phyloP scores from a whole-genome alignment of 2,329 filamentous ascomycete species.

The Raffaelea deltoideospora region DNA sequence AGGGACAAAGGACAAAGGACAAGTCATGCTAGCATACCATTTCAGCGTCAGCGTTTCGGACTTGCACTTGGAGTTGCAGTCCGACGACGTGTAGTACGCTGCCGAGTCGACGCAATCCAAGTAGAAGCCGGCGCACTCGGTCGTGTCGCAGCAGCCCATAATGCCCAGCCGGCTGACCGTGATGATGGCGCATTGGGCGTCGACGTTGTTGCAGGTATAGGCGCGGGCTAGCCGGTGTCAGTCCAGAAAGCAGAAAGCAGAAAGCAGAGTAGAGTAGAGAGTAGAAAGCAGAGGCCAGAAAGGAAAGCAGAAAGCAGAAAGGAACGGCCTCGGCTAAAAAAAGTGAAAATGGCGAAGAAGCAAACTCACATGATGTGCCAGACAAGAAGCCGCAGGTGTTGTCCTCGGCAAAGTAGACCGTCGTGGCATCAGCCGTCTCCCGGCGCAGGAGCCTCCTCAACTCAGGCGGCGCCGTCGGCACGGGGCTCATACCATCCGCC shows the following conservation, averaged over 20 bases:
- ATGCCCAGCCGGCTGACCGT: conserved; percentile 4
- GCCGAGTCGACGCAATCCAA: conserved; percentile 5
- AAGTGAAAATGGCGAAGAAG: background rate
- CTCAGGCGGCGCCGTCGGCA: conserved; percentile 3
- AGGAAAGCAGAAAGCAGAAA: too few relatives aligned
- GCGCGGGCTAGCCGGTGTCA: background rate
- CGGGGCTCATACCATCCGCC: conserved; percentile 2
- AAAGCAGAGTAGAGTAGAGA: background rate
- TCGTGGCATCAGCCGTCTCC: background rate
- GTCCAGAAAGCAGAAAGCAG: too few relatives aligned
- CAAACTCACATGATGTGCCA: background rate
- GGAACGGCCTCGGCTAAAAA: too few relatives aligned
- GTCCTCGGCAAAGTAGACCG: conserved; percentile 8
- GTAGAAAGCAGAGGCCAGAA: background rate
- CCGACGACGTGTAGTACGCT: background rate
- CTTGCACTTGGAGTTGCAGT: conserved; percentile 4
- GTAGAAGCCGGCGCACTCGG: conserved; percentile 5
- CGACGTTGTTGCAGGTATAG: conserved; percentile 5
- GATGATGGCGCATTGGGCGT: conserved; percentile 5
- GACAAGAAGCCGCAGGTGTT: conserved; percentile 9
- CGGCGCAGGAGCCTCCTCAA: conserved; percentile 2
- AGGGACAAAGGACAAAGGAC: background rate
- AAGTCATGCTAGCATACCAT: conserved; percentile 4
- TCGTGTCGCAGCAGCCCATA: conserved; percentile 7
- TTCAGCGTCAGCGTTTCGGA: conserved; percentile 5